phyloP scores from a whole-genome alignment of 2,329 filamentous ascomycete species.

The Geosmithia flava region DNA sequence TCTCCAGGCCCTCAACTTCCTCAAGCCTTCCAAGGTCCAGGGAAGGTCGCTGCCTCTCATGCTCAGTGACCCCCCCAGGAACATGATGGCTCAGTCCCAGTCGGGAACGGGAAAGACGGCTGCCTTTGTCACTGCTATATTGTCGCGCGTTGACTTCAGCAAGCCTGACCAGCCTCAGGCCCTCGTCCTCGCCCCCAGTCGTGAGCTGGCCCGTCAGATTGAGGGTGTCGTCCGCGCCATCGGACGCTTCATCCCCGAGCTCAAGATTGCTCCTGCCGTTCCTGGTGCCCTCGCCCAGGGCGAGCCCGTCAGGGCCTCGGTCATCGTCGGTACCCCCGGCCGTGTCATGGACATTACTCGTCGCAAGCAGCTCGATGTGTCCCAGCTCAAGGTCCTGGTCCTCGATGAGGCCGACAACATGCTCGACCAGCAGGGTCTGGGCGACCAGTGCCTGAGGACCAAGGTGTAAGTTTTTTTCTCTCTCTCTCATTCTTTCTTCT shows the following conservation, averaged over 20 bases:
- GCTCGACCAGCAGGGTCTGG: conserved; percentile 89
- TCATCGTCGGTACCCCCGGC: conserved; percentile 88
- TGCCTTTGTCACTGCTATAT: conserved; percentile 85
- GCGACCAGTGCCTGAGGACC: conserved; percentile 87
- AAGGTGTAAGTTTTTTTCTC: conserved; percentile 45
- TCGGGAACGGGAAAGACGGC: conserved; percentile 97
- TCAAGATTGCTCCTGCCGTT: conserved; percentile 71
- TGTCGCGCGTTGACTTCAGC: conserved; percentile 70
- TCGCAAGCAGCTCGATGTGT: conserved; percentile 59
- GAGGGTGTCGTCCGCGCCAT: conserved; percentile 73
- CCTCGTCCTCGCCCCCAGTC: conserved; percentile 78
- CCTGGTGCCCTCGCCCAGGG: conserved; percentile 63
- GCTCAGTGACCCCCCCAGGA: conserved; percentile 71
- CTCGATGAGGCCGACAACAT: conserved; percentile 98
- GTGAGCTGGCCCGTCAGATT: conserved; percentile 92
- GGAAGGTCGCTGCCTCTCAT: conserved; percentile 87
- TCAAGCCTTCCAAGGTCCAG: conserved; percentile 95
- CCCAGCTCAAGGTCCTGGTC: conserved; percentile 67
- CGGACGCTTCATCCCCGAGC: conserved; percentile 67
- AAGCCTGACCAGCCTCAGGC: conserved; percentile 66
- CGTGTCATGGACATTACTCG: conserved; percentile 83
- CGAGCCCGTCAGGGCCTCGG: conserved; percentile 57
- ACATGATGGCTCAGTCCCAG: conserved; percentile 98
- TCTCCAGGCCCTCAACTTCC: conserved; percentile 71
- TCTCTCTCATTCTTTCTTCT: not conserved